Base-by-base conservation (phyloP, 78 protist genomes). In the Dictyostelium capitatum region DNA sequence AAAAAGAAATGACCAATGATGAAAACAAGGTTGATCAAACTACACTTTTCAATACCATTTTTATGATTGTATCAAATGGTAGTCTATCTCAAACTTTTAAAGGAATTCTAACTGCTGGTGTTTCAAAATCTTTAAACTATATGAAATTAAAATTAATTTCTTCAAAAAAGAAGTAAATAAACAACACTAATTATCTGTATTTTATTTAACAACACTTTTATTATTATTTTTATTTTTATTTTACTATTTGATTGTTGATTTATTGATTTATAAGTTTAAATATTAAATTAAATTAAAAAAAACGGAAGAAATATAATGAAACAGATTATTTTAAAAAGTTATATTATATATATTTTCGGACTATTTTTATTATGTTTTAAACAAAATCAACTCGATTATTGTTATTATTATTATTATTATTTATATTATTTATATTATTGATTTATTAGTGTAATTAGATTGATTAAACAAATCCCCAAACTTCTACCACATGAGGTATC, bases 41-140 rank as follows among this genome's bases (percentile, higher is more conserved):
- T 6, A 43, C 30, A 37, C 19, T 69, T 69, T 43, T 28, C 50
- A 69, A 69, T 69, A 10, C 25, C 8, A 23, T 59, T 23, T 59
- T 59, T 59, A 23, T 59, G 69, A 84, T 54, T 19, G 91, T 84
- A 28, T 37, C 53, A 14, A 25, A 43, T 10, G 56, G 82, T 47
- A 84, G 91, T 47, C 75, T 84, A 14, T 25, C n/a, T 30, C 91
- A 84, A 59, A 73, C 91, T 3, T 14, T 46, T 5, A 84, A 74
- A 84, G 91, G 91, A 74, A 53, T 74, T 23, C 19, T 84, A 1
- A 67, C 91, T 23, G 91, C 91, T 43, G 91, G 91, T 4, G 4
- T 84, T 47, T 20, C 50, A 20, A 84, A 84, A 74, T 84, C 91
- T 10, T 12, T 84, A 30, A 48, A 84, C 5, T 84, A 84, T 74